These are phyloP conservation scores for Penicillium antarcticum DNA, from an alignment of 495 filamentous ascomycete species.

Conservation along the genomic window DNA sequence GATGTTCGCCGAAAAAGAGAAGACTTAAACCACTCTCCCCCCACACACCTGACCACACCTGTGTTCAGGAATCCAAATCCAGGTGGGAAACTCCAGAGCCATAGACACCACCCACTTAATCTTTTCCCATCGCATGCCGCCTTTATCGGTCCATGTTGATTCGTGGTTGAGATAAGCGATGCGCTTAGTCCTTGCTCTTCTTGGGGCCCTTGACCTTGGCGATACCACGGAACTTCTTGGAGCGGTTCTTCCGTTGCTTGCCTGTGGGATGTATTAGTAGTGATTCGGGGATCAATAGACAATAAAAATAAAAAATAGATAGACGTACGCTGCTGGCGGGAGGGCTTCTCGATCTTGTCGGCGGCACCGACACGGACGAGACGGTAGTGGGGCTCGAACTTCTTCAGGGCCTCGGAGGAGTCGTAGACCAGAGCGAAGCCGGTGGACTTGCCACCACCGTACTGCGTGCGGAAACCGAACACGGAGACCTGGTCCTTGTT, in stretches of 20 bases:
- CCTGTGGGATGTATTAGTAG: constrained; percentile 53
- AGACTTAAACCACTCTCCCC: constrained; percentile 6
- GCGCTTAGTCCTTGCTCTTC: constrained; percentile 57
- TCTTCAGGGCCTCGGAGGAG: constrained; percentile 94
- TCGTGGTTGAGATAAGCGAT: constrained; percentile 16
- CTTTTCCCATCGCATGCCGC: constrained; percentile 15
- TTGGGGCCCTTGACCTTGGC: constrained; percentile 86
- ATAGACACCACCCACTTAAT: constrained; percentile 22
- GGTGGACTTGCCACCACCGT: constrained; percentile 98
- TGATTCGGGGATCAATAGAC: not conserved
- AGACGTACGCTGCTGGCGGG: constrained; percentile 96
- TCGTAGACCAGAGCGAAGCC: constrained; percentile 99
- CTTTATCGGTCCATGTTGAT: constrained; percentile 18
- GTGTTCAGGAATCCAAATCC: constrained; percentile 6
- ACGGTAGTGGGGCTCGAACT: constrained; percentile 99
- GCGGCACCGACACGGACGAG: constrained; percentile 88
- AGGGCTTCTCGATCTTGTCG: constrained; percentile 90
- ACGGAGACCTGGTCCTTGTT: constrained; percentile 94
- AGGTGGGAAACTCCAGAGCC: constrained; percentile 19
- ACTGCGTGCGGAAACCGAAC: constrained; percentile 98
- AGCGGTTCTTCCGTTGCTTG: constrained; percentile 99
- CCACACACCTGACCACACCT: constrained; percentile 23
- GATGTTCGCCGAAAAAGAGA: constrained; percentile 12
- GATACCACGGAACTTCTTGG: constrained; percentile 95
- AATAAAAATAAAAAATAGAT: not conserved